Conservation (phyloP, 2,329 filamentous ascomycete genomes). For the Trichophyton simii region DNA sequence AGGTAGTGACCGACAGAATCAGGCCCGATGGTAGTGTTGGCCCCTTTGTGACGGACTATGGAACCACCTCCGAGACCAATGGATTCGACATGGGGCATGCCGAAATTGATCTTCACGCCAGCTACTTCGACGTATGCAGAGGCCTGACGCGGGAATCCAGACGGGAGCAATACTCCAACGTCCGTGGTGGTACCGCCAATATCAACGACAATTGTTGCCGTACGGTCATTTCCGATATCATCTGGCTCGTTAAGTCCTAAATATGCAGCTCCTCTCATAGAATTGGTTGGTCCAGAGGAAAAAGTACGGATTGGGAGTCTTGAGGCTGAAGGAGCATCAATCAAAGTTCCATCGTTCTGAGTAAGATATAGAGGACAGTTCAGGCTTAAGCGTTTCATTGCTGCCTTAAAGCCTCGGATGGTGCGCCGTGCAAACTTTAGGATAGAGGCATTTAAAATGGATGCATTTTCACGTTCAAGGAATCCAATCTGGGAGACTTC, state of each 20-base stretch:
- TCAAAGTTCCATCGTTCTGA: constrained; percentile 41
- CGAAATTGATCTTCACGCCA: constrained; percentile 48
- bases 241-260: constrained; percentile 13
- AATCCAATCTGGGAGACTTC: constrained; percentile 40
- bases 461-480: constrained; percentile 41
- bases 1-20: constrained; percentile 45
- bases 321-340: constrained; percentile 36
- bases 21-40: constrained; percentile 39
- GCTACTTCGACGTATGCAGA: constrained; percentile 46
- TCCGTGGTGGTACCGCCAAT: constrained; percentile 52
- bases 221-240: constrained; percentile 3
- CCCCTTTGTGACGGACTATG: constrained; percentile 24
- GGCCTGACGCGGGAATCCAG: constrained; percentile 49
- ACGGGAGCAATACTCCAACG: constrained; percentile 45
- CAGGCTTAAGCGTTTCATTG: constrained; percentile 35
- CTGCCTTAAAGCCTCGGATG: constrained; percentile 34
- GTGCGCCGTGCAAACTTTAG: constrained; percentile 36
- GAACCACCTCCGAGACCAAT: constrained; percentile 48
- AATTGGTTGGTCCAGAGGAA: constrained; percentile 41
- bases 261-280: constrained; percentile 40
- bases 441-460: constrained; percentile 40
- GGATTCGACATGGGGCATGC: constrained; percentile 44
- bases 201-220: constrained; percentile 40
- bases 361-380: constrained; percentile 39
- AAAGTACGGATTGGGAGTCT: constrained; percentile 41